phyloP scores from a whole-genome alignment of 2,329 filamentous ascomycete species.

The Leptoxyphium fumago region DNA sequence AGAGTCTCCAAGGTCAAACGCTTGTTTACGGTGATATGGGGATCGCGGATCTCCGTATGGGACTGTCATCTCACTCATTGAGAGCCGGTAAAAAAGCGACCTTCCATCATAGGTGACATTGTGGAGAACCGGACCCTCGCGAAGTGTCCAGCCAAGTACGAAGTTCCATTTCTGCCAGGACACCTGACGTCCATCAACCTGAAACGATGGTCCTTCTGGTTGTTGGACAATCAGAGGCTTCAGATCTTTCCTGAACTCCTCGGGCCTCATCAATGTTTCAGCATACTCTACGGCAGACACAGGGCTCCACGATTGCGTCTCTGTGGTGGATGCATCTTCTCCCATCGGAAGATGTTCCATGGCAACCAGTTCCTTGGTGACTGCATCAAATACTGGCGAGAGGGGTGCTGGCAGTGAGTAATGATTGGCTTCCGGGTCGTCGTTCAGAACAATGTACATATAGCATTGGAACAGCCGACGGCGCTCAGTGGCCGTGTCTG shows the following conservation, averaged over 20 bases:
- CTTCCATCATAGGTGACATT: conserved; percentile 40
- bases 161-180: conserved; percentile 50
- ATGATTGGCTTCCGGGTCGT: not conserved
- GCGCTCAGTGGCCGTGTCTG: not conserved
- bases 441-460: conserved; percentile 8
- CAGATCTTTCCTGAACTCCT: not conserved
- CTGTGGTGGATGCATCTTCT: conserved; percentile 6
- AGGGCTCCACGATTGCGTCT: not conserved
- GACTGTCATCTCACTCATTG: conserved; percentile 53
- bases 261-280: not conserved
- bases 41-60: conserved; percentile 45
- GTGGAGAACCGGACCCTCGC: conserved; percentile 54
- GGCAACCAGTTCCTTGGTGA: not conserved
- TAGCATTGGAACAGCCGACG: not conserved
- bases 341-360: not conserved
- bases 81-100: conserved; percentile 50
- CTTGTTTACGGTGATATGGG: conserved; percentile 54
- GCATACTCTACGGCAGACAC: not conserved
- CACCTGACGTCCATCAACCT: conserved; percentile 19
- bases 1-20: conserved; percentile 57
- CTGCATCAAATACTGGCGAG: not conserved
- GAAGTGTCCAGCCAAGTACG: conserved; percentile 45
- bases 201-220: not conserved
- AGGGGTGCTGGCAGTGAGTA: not conserved
- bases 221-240: not conserved